Conservation (phyloP, 2,329 filamentous ascomycete species). For the Pseudogymnoascus sp. region DNA sequence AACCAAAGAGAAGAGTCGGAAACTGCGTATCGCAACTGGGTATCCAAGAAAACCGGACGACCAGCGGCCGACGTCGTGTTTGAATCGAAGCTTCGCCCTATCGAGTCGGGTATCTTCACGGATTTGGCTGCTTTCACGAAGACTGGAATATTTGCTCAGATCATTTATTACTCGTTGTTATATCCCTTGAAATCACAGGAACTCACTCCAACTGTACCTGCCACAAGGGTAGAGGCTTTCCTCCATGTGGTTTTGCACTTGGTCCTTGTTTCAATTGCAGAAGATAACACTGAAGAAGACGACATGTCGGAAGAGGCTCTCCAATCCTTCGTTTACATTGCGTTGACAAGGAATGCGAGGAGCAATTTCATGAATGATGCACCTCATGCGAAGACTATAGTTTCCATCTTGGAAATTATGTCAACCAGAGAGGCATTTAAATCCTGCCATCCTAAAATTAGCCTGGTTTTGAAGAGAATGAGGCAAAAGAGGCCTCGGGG, state of each 20-base stretch:
- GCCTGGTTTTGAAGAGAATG: conserved; percentile 75
- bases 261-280: conserved; percentile 74
- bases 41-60: conserved; percentile 82
- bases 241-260: conserved; percentile 87
- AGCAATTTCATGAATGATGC: conserved; percentile 55
- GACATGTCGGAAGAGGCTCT: conserved; percentile 40
- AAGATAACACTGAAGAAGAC: conserved; percentile 62
- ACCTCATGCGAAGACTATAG: conserved; percentile 54
- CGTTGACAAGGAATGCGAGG: conserved; percentile 57
- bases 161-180: conserved; percentile 80
- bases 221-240: conserved; percentile 82
- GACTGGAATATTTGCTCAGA: conserved; percentile 80
- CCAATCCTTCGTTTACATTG: conserved; percentile 66
- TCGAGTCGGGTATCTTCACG: conserved; percentile 70
- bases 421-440: conserved; percentile 68
- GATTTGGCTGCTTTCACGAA: conserved; percentile 72
- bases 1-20: conserved; percentile 97
- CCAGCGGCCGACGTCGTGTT: conserved; percentile 78
- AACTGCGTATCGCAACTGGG: conserved; percentile 75
- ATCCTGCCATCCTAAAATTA: conserved; percentile 76
- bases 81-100: conserved; percentile 74
- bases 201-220: conserved; percentile 67
- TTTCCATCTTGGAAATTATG: conserved; percentile 56
- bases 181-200: conserved; percentile 68
- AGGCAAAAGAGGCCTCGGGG: conserved; percentile 71